Evolutionary conservation across 495 filamentous ascomycete genomes (phyloP), one percentile per base, ranked within the genome.

Genomic region (Podospora pseudopauciseta): DNA sequence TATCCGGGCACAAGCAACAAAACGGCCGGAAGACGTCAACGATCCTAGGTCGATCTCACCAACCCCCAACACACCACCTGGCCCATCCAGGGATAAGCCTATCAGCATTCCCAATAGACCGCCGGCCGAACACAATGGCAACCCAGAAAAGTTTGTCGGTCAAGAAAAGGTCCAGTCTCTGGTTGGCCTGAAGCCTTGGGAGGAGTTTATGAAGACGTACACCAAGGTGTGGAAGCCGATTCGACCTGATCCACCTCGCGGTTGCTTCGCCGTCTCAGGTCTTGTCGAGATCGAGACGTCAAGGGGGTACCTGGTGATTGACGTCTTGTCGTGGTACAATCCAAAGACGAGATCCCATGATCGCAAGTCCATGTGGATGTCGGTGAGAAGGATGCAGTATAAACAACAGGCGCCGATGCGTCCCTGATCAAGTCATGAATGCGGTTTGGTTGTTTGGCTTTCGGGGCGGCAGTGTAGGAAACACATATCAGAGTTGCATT

Each of bases 271-370:
- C 18, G 80, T 94, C 23, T 78, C 78, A 20, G 92, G 92, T 0
- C 78, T 91, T 2, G 84, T 96, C 0, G 88, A 89, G 64, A 60
- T 94, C 1, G 80, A 83, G 32, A 87, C 89, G 1, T 74, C 84
- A 0, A 85, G 80, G 62, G 88, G 69, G 6, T 63, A 66, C 26
- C 16, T 81, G 20, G 72, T 72, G 2, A 20, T 81, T 16, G 78
- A 80, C 53, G 74, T 72, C 0, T 1, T 66, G 57, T 71, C 34
- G 6, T 80, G 77, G 73, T 80, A 73, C 34, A 71, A 78, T 55
- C 74, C 77, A 0, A 71, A 67, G 32, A 72, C 70, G 1, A 71
- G 70, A 64, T 34, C 55, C 2, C 72, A 68, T 16, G 70, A 74
- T 62, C 26, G 20, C 9, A 34, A 30, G 5, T 69, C 63, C 56